phyloP scores from a whole-genome alignment of 805 yeast species.

The Myxozyma neotropica region DNA sequence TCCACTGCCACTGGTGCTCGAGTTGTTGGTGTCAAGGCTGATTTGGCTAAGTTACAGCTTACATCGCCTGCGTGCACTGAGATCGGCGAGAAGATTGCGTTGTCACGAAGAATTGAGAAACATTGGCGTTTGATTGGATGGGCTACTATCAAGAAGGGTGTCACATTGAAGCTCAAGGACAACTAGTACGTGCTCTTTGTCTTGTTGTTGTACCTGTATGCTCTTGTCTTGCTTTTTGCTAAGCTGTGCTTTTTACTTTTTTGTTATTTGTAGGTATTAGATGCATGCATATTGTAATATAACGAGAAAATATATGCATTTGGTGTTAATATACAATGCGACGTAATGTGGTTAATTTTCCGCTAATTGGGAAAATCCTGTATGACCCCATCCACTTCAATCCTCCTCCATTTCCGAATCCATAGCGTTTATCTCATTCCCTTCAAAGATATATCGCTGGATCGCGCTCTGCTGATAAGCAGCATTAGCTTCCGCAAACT shows the following conservation, averaged over 20 bases:
- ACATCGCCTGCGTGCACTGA: constrained; percentile 99
- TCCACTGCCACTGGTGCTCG: constrained; percentile 99
- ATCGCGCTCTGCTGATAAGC: constrained; percentile 23
- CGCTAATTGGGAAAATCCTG: too few species aligned
- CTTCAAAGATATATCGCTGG: constrained; percentile 22
- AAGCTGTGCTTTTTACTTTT: not conserved
- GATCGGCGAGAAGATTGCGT: constrained; percentile 95
- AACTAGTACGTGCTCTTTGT: not conserved
- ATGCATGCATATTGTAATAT: constrained; percentile 12
- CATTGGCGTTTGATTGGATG: constrained; percentile 99
- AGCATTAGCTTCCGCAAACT: constrained; percentile 28
- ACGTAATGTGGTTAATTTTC: not conserved
- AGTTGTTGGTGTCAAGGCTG: constrained; percentile 96
- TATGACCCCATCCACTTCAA: too few species aligned
- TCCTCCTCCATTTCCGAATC: not conserved
- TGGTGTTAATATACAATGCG: not conserved
- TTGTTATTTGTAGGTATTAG: not conserved
- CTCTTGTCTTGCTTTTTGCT: not conserved
- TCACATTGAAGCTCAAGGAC: constrained; percentile 30
- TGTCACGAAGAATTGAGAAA: constrained; percentile 98
- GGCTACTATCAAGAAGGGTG: constrained; percentile 60
- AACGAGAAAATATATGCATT: not conserved
- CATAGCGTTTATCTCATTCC: not conserved
- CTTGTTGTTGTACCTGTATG: not conserved
- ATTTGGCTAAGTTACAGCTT: constrained; percentile 96